A percentile compares a stretch with the other conserved stretches of the same genome.
Conservation (phyloP, 2,329 filamentous ascomycete species). For the Phialocephala subalpina region DNA sequence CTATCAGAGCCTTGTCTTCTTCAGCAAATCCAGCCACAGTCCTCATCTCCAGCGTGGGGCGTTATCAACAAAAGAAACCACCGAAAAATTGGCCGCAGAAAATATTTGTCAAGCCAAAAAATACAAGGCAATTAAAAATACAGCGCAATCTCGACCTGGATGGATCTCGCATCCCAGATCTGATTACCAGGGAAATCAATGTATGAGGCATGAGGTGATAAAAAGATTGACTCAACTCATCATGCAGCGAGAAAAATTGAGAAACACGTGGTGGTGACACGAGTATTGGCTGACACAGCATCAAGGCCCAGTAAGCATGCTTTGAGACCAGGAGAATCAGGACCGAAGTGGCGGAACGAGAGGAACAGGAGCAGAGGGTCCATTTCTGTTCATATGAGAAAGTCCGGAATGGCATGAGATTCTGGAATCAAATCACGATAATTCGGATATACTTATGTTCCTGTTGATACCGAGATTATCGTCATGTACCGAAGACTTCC, state of each 20-base stretch:
- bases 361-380: neutral
- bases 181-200: neutral
- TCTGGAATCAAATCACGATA: conserved; percentile 23
- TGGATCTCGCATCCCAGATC: neutral
- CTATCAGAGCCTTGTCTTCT: neutral
- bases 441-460: conserved; percentile 20
- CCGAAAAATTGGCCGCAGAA: conserved; percentile 36
- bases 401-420: conserved; percentile 37
- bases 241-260: conserved; percentile 32
- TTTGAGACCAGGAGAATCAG: neutral
- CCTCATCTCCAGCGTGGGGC: conserved; percentile 39
- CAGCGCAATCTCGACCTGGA: neutral
- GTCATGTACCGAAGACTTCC: conserved; percentile 31
- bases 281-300: conserved; percentile 26
- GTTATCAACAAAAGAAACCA: conserved; percentile 35
- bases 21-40: neutral
- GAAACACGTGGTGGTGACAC: conserved; percentile 36
- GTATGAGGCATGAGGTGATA: conserved; percentile 27
- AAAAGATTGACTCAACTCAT: conserved; percentile 26
- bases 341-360: neutral
- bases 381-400: neutral
- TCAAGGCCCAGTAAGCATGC: conserved; percentile 9
- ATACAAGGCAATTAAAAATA: neutral
- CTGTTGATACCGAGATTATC: conserved; percentile 30
- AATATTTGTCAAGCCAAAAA: conserved; percentile 30